A percentile compares a stretch with the other conserved stretches of the same genome.
Evolutionary conservation across 108 stramenopile genomes (phyloP).

Genomic region (Halocafeteria seosinensis): DNA sequence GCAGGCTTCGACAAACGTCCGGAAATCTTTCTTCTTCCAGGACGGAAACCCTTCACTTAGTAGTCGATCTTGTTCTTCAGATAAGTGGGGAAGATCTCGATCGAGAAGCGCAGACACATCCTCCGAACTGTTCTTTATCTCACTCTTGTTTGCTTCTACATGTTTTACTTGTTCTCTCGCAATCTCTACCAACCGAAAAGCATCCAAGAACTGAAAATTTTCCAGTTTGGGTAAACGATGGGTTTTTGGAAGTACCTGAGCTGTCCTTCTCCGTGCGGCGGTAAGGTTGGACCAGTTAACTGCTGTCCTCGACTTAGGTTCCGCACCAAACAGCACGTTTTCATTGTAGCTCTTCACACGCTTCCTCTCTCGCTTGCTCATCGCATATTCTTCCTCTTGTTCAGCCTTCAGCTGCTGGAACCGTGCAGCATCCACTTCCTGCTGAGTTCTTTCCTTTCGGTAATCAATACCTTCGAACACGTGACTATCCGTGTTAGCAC

Average conservation of each 20-base stretch:
- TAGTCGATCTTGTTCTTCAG: not conserved
- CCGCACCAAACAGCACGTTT: not conserved
- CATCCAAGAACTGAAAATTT: not conserved
- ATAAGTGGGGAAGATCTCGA: not conserved
- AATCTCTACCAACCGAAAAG: too few species aligned
- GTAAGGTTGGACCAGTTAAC: not conserved
- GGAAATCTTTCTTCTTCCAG: not conserved
- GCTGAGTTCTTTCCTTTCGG: constrained; percentile 19
- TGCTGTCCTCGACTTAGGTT: not conserved
- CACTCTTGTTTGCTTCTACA: not conserved
- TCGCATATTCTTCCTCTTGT: not conserved
- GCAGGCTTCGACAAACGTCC: not conserved
- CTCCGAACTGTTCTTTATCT: not conserved
- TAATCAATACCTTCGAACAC: constrained; percentile 92
- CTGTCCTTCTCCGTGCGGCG: not conserved
- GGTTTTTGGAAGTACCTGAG: not conserved
- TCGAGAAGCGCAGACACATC: not conserved
- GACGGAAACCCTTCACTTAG: not conserved
- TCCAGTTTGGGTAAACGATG: not conserved
- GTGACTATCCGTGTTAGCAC: constrained; percentile 58
- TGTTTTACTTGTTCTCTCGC: not conserved
- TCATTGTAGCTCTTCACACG: not conserved
- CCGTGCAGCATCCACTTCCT: not conserved
- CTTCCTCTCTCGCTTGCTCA: not conserved
- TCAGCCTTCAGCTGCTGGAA: not conserved